Percentiles rank a stretch among this genome's conserved stretches.
phyloP scores from a whole-genome alignment of 2,329 filamentous ascomycete genomes.

The Penicillium sp. region DNA sequence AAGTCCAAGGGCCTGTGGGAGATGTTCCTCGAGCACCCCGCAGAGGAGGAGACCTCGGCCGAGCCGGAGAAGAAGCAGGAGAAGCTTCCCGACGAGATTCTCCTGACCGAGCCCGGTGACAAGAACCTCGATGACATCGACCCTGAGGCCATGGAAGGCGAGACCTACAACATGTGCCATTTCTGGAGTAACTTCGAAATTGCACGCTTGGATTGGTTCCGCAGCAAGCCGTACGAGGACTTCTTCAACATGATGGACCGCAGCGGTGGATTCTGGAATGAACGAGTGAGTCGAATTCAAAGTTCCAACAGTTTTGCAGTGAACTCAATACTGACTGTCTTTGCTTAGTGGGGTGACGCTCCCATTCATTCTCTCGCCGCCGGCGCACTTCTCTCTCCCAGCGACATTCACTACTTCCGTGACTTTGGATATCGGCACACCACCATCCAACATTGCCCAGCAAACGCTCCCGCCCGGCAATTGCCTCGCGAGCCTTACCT shows the following conservation, averaged over 20 bases:
- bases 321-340: slow-evolving; percentile 15
- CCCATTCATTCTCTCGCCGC: slow-evolving; percentile 97
- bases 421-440: slow-evolving; percentile 98
- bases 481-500: slow-evolving; percentile 78
- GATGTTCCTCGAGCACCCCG: slow-evolving; percentile 82
- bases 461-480: slow-evolving; percentile 89
- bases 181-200: slow-evolving; percentile 99
- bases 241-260: slow-evolving; percentile 99
- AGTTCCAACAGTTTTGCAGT: neutral
- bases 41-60: slow-evolving; percentile 54
- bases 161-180: slow-evolving; percentile 99
- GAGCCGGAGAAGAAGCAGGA: slow-evolving; percentile 66
- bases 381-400: slow-evolving; percentile 77
- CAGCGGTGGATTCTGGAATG: slow-evolving; percentile 98
- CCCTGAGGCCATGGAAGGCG: slow-evolving; percentile 91
- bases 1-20: slow-evolving; percentile 94
- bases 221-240: slow-evolving; percentile 94
- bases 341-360: slow-evolving; percentile 87
- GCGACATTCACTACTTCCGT: slow-evolving; percentile 97
- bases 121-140: slow-evolving; percentile 79
- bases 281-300: slow-evolving; percentile 69
- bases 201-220: slow-evolving; percentile 90
- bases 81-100: slow-evolving; percentile 78
- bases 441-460: slow-evolving; percentile 97
- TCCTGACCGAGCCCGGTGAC: slow-evolving; percentile 72